phyloP scores from a whole-genome alignment of 1,284 basidiomycete genomes.

The Singerocomus rubriflavus region DNA sequence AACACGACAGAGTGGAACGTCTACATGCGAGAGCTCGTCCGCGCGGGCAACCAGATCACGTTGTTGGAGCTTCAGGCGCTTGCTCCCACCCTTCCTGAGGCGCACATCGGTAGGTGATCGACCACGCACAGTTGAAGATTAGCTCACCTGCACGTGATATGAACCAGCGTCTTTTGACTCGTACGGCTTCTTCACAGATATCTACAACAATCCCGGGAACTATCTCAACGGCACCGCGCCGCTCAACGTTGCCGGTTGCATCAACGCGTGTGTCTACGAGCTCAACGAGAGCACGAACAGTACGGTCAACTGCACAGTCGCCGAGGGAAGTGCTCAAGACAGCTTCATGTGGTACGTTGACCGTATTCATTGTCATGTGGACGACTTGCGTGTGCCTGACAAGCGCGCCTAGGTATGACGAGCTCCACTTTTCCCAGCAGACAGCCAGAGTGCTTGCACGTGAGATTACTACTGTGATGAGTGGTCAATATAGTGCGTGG shows the following conservation, averaged over 20 bases:
- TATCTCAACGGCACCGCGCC: slow-evolving; percentile 38
- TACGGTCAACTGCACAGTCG: slow-evolving; percentile 25
- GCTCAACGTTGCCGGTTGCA: slow-evolving; percentile 31
- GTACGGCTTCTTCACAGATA: slow-evolving; percentile 35
- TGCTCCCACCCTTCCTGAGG: slow-evolving; percentile 33
- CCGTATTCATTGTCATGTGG: neutral
- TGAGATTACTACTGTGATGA: slow-evolving; percentile 28
- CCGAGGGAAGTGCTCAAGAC: slow-evolving; percentile 26
- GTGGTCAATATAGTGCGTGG: slow-evolving; percentile 27
- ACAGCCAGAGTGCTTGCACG: slow-evolving; percentile 32
- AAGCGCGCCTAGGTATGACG: slow-evolving; percentile 25
- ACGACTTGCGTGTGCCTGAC: neutral
- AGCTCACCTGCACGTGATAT: neutral
- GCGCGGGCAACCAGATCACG: slow-evolving; percentile 42
- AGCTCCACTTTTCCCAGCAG: slow-evolving; percentile 34
- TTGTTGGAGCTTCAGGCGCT: slow-evolving; percentile 41
- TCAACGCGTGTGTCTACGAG: slow-evolving; percentile 29
- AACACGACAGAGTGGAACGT: slow-evolving; percentile 52
- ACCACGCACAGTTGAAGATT: neutral
- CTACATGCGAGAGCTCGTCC: slow-evolving; percentile 44
- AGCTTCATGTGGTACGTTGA: slow-evolving; percentile 34
- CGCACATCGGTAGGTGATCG: slow-evolving; percentile 33
- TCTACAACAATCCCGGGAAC: slow-evolving; percentile 29
- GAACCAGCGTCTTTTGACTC: slow-evolving; percentile 34
- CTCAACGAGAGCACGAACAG: slow-evolving; percentile 17